phyloP scores from a whole-genome alignment of 2,329 filamentous ascomycete species.

The Lachnellula arida region DNA sequence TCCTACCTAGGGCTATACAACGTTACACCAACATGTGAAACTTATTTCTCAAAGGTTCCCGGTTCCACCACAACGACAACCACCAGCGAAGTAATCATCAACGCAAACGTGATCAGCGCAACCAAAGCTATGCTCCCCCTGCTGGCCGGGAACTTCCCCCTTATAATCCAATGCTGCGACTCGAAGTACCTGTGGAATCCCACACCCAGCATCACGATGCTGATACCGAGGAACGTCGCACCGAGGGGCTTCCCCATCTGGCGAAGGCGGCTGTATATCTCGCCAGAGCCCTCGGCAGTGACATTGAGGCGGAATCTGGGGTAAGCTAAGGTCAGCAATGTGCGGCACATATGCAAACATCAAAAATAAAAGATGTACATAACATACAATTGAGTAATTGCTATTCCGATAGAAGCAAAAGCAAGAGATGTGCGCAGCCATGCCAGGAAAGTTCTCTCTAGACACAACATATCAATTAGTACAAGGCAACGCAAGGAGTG shows the following conservation, averaged over 20 bases:
- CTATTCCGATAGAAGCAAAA: constrained; percentile 78
- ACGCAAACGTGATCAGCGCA: constrained; percentile 56
- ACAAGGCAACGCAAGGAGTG: background rate
- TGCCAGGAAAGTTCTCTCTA: constrained; percentile 79
- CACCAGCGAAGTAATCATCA: constrained; percentile 57
- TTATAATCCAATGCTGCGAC: constrained; percentile 72
- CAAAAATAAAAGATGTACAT: background rate
- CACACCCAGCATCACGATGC: constrained; percentile 68
- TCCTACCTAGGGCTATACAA: no score
- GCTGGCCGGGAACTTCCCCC: constrained; percentile 75
- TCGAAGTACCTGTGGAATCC: constrained; percentile 78
- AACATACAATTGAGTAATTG: constrained; percentile 63
- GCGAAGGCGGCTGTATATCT: constrained; percentile 43
- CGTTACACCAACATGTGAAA: no score
- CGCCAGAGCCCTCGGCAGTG: constrained; percentile 33
- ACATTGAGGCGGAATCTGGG: constrained; percentile 69
- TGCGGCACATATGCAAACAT: background rate
- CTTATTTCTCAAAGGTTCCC: constrained; percentile 20
- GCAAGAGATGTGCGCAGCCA: constrained; percentile 79
- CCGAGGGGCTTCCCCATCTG: constrained; percentile 70
- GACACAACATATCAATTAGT: background rate
- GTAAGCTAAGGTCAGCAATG: background rate
- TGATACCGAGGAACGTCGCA: constrained; percentile 70
- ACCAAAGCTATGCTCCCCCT: constrained; percentile 70
- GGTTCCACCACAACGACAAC: constrained; percentile 54